phyloP scores from a whole-genome alignment of 2,329 filamentous ascomycete genomes.

The Colletotrichum higginsianum region DNA sequence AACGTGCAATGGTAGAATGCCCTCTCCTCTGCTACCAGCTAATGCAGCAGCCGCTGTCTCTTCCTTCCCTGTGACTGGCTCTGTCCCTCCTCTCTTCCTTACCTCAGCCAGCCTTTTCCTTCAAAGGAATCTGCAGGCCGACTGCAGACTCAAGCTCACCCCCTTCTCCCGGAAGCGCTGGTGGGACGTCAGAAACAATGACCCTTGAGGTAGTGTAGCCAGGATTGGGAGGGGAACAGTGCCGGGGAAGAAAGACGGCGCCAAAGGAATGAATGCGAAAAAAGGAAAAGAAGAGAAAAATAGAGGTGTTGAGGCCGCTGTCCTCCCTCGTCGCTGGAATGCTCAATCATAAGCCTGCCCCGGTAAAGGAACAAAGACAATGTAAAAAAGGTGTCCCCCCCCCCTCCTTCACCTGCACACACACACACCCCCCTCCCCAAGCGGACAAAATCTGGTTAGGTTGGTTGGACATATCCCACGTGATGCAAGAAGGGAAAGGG shows the following conservation, averaged over 20 bases:
- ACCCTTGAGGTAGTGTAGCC: slow-evolving; percentile 19
- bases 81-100: slow-evolving; percentile 8
- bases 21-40: slow-evolving; percentile 9
- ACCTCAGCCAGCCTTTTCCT: slow-evolving; percentile 26
- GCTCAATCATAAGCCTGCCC: slow-evolving; percentile 25
- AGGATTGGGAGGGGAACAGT: slow-evolving; percentile 34
- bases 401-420: slow-evolving; percentile 1
- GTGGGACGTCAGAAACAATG: slow-evolving; percentile 38
- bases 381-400: slow-evolving; percentile 11
- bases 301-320: slow-evolving; percentile 17
- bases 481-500: slow-evolving; percentile 34
- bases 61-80: slow-evolving; percentile 15
- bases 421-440: not conserved
- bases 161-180: not conserved
- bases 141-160: slow-evolving; percentile 30
- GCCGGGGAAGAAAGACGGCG: slow-evolving; percentile 29
- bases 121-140: slow-evolving; percentile 36
- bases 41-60: slow-evolving; percentile 27
- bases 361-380: slow-evolving; percentile 41
- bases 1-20: slow-evolving; percentile 23
- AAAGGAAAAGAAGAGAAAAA: not conserved
- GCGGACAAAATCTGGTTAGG: slow-evolving; percentile 34
- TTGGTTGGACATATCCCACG: slow-evolving; percentile 30
- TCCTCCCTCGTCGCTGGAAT: slow-evolving; percentile 16
- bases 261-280: slow-evolving; percentile 38